phyloP scores from a whole-genome alignment of 768 basidiomycete species.

The Floccularia luteovirens region DNA sequence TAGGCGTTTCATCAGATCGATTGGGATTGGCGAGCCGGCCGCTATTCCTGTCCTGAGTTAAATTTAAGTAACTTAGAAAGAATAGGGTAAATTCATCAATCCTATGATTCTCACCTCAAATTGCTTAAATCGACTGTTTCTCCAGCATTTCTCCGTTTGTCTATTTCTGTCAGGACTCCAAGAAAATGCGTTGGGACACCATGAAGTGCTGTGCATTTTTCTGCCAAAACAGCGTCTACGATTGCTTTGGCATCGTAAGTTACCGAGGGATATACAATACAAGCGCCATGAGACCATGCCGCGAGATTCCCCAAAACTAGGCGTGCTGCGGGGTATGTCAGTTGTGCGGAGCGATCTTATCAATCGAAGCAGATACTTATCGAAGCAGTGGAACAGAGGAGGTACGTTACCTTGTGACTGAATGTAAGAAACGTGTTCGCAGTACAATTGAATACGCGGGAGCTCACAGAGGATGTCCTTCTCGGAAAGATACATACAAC shows the following conservation, averaged over 20 bases:
- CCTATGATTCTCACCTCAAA: conserved; percentile 40
- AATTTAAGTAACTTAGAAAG: not conserved
- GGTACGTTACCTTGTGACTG: conserved; percentile 64
- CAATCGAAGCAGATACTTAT: conserved; percentile 65
- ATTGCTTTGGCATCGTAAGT: conserved; percentile 56
- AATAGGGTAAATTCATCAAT: not conserved
- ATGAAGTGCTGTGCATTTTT: conserved; percentile 72
- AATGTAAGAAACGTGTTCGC: conserved; percentile 1
- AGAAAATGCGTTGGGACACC: conserved; percentile 86
- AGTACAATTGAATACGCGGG: not conserved
- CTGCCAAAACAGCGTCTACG: conserved; percentile 61
- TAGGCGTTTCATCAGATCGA: conserved; percentile 69
- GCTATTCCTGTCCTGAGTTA: conserved; percentile 68
- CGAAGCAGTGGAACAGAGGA: conserved; percentile 85
- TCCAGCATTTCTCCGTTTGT: conserved; percentile 39
- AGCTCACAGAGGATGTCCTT: conserved; percentile 62
- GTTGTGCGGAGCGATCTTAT: too few species aligned
- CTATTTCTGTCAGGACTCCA: conserved; percentile 63
- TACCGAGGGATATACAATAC: conserved; percentile 69
- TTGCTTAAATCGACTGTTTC: conserved; percentile 37
- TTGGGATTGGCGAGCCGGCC: conserved; percentile 73
- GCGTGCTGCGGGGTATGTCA: conserved; percentile 41
- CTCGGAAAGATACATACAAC: conserved; percentile 61
- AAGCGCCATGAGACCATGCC: conserved; percentile 66
- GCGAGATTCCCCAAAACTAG: conserved; percentile 79